A percentile compares a stretch with the other conserved stretches of the same genome.
phyloP scores from a whole-genome alignment of 257 asterid genomes.

The Cynanchum wilfordii region DNA sequence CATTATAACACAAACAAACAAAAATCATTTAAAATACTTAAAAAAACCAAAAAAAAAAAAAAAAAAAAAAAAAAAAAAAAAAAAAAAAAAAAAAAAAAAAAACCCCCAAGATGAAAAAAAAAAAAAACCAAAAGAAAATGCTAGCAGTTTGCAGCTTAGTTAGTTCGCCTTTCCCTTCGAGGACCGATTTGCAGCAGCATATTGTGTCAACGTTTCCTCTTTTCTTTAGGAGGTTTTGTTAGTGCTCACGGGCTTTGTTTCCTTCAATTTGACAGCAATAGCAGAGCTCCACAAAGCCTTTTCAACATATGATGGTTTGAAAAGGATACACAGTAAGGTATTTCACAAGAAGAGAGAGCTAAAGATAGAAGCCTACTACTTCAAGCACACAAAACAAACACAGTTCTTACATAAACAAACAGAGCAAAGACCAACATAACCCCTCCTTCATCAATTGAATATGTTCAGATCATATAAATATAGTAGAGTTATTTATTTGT shows the following conservation, averaged over 20 bases:
- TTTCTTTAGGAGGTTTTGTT: constrained; percentile 39
- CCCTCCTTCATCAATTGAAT: neutral
- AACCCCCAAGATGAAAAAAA: too few relatives aligned
- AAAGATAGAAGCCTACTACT: neutral
- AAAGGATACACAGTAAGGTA: too few relatives aligned
- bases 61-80: too few relatives aligned
- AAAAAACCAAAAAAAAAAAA: too few relatives aligned
- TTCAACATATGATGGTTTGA: constrained; percentile 79
- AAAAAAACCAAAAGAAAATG: neutral
- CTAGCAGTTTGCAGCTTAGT: neutral
- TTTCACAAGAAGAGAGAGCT: neutral
- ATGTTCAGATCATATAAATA: neutral
- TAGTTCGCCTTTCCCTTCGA: neutral
- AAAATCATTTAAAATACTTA: too few relatives aligned
- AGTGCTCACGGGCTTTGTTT: constrained; percentile 16
- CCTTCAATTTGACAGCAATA: constrained; percentile 29
- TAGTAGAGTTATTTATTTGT: neutral
- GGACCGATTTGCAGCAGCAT: neutral
- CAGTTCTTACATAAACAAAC: neutral
- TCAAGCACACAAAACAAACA: neutral
- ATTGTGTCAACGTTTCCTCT: constrained; percentile 38
- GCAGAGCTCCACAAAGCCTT: constrained; percentile 76
- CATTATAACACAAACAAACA: too few relatives aligned
- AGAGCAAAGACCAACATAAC: neutral
- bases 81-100: too few relatives aligned